Percentiles rank a stretch among this genome's conserved stretches.
phyloP scores from a whole-genome alignment of 306 rosid species.

The Vigna hirtella region DNA sequence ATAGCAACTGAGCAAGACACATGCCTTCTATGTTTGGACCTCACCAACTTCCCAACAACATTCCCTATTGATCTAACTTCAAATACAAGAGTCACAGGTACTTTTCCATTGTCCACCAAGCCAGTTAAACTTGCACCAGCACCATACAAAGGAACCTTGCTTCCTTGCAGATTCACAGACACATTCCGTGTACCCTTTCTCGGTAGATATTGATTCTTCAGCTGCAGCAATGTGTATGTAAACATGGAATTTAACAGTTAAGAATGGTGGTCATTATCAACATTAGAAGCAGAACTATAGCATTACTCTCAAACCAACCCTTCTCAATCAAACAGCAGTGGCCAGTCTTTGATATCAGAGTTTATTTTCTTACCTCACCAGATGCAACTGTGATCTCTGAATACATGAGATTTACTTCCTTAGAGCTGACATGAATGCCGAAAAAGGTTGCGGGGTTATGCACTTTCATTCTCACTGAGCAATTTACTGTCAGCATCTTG shows the following conservation, averaged over 20 bases:
- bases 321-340: constrained; percentile 3
- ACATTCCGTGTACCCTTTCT: constrained; percentile 61
- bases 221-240: constrained; percentile 49
- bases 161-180: constrained; percentile 66
- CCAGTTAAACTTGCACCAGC: constrained; percentile 73
- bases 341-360: background rate
- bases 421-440: constrained; percentile 75
- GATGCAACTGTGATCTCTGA: constrained; percentile 76
- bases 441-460: constrained; percentile 88
- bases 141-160: constrained; percentile 80
- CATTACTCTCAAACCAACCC: constrained; percentile 8
- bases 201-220: constrained; percentile 77
- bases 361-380: constrained; percentile 66
- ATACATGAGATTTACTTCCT: constrained; percentile 73
- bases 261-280: constrained; percentile 16
- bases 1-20: constrained; percentile 60
- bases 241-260: constrained; percentile 16
- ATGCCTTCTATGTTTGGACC: constrained; percentile 57
- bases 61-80: constrained; percentile 64
- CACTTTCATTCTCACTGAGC: constrained; percentile 70
- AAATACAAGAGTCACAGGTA: constrained; percentile 68
- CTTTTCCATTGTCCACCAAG: constrained; percentile 49
- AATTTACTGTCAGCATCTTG: constrained; percentile 79
- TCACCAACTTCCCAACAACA: constrained; percentile 81
- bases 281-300: background rate